Percentiles rank a stretch among this genome's conserved stretches.
phyloP scores from a whole-genome alignment of 257 asterid genomes.

The Scutellaria galericulata region DNA sequence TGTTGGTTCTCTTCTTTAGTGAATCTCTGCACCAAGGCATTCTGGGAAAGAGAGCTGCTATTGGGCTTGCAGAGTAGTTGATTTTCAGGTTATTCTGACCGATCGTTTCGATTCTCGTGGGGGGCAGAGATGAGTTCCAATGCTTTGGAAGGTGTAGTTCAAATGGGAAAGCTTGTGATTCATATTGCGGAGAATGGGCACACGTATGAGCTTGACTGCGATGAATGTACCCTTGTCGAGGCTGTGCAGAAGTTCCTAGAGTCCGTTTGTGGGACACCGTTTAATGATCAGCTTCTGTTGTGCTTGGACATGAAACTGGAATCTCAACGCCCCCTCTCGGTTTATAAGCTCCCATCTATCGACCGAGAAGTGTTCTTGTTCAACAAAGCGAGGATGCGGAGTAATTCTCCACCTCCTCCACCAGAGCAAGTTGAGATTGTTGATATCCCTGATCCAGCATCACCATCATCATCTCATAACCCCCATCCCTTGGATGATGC shows the following conservation, averaged over 20 bases:
- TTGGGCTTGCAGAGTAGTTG: constrained; percentile 27
- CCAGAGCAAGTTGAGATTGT: constrained; percentile 60
- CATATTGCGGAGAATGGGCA: constrained; percentile 91
- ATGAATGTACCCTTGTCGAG: constrained; percentile 79
- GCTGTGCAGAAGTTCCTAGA: constrained; percentile 67
- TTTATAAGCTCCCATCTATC: constrained; percentile 75
- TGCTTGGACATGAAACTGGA: constrained; percentile 90
- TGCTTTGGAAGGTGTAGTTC: constrained; percentile 62
- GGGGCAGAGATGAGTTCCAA: constrained; percentile 60
- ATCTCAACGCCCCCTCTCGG: constrained; percentile 67
- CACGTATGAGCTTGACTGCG: constrained; percentile 69
- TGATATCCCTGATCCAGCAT: constrained; percentile 68
- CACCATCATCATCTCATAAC: constrained; percentile 57
- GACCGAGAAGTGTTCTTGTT: constrained; percentile 79
- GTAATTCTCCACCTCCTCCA: constrained; percentile 60
- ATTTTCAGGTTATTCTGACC: constrained; percentile 28
- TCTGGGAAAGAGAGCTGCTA: constrained; percentile 28
- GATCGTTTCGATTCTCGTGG: constrained; percentile 11
- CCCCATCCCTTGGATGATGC: constrained; percentile 86
- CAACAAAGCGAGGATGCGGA: constrained; percentile 84
- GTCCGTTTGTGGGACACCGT: constrained; percentile 61
- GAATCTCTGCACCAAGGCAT: constrained; percentile 20
- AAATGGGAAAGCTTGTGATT: constrained; percentile 76
- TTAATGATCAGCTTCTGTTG: constrained; percentile 80
- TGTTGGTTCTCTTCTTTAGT: constrained; percentile 32